Conservation (phyloP, 1,284 basidiomycete genomes). For the Tilletia horrida region DNA sequence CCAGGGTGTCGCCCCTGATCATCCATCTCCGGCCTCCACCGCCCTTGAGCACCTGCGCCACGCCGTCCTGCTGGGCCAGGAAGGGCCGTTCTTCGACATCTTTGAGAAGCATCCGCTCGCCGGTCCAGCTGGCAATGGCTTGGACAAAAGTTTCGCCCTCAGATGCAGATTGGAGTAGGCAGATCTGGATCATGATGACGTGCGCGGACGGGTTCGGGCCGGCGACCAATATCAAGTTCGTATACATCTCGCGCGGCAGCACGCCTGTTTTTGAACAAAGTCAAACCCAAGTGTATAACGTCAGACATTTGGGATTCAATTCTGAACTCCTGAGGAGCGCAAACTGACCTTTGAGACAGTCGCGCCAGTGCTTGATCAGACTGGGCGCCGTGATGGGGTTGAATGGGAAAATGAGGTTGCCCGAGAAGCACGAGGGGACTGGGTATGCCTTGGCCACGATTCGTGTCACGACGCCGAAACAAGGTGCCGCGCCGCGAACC, state of each 20-base stretch:
- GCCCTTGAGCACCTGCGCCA: constrained; percentile 79
- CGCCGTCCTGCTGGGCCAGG: constrained; percentile 79
- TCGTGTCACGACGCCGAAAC: constrained; percentile 78
- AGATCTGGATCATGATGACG: constrained; percentile 81
- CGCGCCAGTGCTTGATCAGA: constrained; percentile 82
- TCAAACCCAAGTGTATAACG: too few species aligned
- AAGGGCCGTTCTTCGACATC: constrained; percentile 85
- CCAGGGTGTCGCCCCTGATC: constrained; percentile 59
- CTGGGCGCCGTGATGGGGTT: constrained; percentile 76
- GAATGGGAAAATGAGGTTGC: constrained; percentile 84
- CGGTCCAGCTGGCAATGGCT: constrained; percentile 80
- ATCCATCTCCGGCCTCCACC: constrained; percentile 60
- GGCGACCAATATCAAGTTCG: constrained; percentile 81
- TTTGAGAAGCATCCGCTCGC: constrained; percentile 68
- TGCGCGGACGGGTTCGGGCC: constrained; percentile 59
- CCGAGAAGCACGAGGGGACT: constrained; percentile 80
- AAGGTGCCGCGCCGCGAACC: constrained; percentile 75
- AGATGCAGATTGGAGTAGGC: constrained; percentile 70
- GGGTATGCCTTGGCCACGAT: constrained; percentile 82
- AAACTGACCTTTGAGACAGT: constrained; percentile 75
- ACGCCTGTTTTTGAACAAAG: constrained; percentile 17
- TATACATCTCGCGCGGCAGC: constrained; percentile 73
- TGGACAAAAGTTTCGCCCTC: constrained; percentile 74
- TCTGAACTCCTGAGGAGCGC: neutral
- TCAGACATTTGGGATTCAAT: too few species aligned